Evolutionary conservation across 176 grass and related monocot species (phyloP), one percentile per base, ranked within the genome.

Genomic region (Oryza meridionalis): DNA sequence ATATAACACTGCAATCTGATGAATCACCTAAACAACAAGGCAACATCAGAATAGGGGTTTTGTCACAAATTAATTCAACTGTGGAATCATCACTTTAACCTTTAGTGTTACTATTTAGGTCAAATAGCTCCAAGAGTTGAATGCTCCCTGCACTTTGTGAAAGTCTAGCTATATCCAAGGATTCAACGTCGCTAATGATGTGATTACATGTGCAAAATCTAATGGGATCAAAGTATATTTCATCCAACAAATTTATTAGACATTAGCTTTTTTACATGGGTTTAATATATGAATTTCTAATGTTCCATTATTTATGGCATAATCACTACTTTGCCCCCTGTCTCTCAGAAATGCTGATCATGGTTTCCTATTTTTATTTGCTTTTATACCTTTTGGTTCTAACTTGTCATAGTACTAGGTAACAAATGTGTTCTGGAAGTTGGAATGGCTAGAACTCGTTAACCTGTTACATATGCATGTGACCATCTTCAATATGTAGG

Each of bases 401-500:
- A 76, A 71, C 32, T 44, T 77, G 44, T 24, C 13, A 40, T 47
- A 27, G 5, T 77, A 81, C 10, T 82, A 9, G 44, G 33, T 77
- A 11, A 77, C 10, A 69, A 35, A 7, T 71, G 51, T 77, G 25
- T 81, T 80, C 82, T 69, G 17, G 61, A 69, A 73, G 69, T 82
- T 69, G 17, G 61, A 69, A 67, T 82, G 9, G 70, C 58, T 65
- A 21, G 51, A 15, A 58, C 17, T 58, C 6, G 10, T 26, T 77
- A 77, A 45, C 43, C 5, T 40, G 8, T 76, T 58, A 35, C 17
- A 29, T 67, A 4, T 32, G 45, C 26, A 4, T 75, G 15, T 75
- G 42, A 19, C 42, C 2, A 2, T 75, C 35, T 83, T 75, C 43
- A 49, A 67, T 50, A 55, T 67, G 21, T 86, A 33, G 22, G 65